Evolutionary conservation across 345 rosid genomes (phyloP).

Genomic region (Luvunga scandens): DNA sequence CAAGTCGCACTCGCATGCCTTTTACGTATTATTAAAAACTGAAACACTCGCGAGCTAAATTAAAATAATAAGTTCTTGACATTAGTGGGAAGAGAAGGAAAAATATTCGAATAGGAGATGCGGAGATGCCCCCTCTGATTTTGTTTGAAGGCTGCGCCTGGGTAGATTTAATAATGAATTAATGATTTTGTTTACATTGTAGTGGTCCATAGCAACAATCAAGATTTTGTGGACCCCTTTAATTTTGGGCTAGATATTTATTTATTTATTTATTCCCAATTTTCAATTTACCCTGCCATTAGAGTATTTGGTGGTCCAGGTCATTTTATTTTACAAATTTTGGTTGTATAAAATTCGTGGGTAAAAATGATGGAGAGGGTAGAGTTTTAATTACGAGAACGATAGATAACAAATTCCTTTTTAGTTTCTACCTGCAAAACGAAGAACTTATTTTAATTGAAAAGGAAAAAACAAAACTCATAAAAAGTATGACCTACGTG

Average conservation of each 20-base stretch:
- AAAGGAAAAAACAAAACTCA: too few species aligned
- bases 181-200: neutral
- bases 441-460: too few species aligned
- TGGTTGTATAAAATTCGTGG: too few species aligned
- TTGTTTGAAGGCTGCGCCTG: neutral
- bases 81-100: neutral
- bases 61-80: neutral
- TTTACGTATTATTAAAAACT: neutral
- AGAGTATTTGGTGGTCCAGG: neutral
- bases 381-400: too few species aligned
- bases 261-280: neutral
- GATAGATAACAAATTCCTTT: too few species aligned
- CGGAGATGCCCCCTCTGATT: conserved; percentile 25
- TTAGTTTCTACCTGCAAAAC: too few species aligned
- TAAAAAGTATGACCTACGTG: too few species aligned
- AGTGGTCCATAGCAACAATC: neutral
- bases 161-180: neutral
- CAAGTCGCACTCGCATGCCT: neutral
- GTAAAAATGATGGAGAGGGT: too few species aligned
- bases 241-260: neutral
- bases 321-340: too few species aligned
- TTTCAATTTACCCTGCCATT: neutral
- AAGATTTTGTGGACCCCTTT: conserved; percentile 3
- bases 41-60: too few species aligned
- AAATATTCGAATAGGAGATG: conserved; percentile 29